Base-by-base conservation (phyloP, 2,329 filamentous ascomycete genomes). In the Sporothrix pallida region DNA sequence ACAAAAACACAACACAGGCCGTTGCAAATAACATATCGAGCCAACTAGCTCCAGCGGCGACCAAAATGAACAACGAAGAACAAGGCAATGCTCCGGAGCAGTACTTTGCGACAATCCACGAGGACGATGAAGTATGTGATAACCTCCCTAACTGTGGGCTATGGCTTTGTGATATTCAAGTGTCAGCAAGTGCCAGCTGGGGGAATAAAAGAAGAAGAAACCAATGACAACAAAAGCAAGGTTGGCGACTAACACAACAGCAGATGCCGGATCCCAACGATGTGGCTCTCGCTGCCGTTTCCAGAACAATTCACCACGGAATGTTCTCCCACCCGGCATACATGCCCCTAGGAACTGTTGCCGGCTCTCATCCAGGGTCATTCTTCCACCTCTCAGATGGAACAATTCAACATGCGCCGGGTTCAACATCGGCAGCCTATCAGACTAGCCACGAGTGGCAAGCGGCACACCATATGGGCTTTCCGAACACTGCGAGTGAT, bases 31-130 rank as follows among this genome's bases (percentile, higher is more conserved):
- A 31, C 10, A 58, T 6, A 42, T 5, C 10, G 20, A 6, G 48
- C 42, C 62, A 26, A 70, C 50, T 42, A 10, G 58, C 60, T 68
- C 50, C 50, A n/a, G 68, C 23, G 26, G 52, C 68, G 13, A 46
- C 42, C 12, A 63, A 23, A 68, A 74, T 74, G 72, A 70, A 74
- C 72, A 52, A 74, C 68, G 37, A 50, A 20, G 37, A 72, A 31
- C 71, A 72, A 12, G 42, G 48, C 52, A 62, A 69, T 50, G 69
- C 69, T n/a, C 52, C 69, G 17, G 69, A 74, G 23, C 68, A 71
- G n/a, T 69, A 74, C 23, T 74, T 62, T 67, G 52, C 52, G 12
- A 20, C 42, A 5, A 37, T 63, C 46, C 69, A 72, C n/a, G 69
- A 56, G 23, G 42, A 54, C 13, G 60, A 13, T 3, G 50, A 68